These are phyloP conservation scores for Solioccasus polychromus DNA, from an alignment of 768 basidiomycete species.

Conservation along the genomic window DNA sequence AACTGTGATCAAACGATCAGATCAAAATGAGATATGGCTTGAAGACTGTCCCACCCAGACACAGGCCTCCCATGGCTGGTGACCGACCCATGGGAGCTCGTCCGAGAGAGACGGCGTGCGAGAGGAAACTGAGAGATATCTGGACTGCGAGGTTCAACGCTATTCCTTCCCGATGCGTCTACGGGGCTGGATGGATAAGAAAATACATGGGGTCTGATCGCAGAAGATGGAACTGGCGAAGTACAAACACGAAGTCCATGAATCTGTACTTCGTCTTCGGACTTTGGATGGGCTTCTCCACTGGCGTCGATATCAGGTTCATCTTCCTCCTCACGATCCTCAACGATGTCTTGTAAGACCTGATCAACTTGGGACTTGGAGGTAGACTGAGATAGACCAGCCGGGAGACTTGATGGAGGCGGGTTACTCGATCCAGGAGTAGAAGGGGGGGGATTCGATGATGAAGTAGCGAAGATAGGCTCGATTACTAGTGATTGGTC, in stretches of 20 bases:
- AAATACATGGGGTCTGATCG: conserved; percentile 25
- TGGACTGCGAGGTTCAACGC: conserved; percentile 25
- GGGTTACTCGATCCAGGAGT: conserved; percentile 28
- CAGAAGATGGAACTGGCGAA: conserved; percentile 31
- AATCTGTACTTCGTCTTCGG: conserved; percentile 37
- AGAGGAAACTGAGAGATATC: conserved; percentile 18
- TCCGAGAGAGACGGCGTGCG: conserved; percentile 22
- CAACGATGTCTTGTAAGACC: conserved; percentile 54
- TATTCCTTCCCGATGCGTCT: conserved; percentile 18
- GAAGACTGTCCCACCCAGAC: conserved; percentile 17
- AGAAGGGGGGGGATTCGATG: conserved; percentile 19
- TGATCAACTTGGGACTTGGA: conserved; percentile 27
- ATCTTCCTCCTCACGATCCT: conserved; percentile 50
- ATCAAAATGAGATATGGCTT: not conserved
- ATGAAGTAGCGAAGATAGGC: conserved; percentile 44
- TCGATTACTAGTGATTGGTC: conserved; percentile 40
- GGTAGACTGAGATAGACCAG: conserved; percentile 29
- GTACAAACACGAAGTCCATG: conserved; percentile 60
- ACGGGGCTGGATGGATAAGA: conserved; percentile 23
- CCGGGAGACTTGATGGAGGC: conserved; percentile 38
- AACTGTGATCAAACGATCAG: conserved; percentile 9
- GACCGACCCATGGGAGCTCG: conserved; percentile 26
- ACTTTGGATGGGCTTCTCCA: conserved; percentile 17
- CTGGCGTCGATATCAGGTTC: conserved; percentile 17
- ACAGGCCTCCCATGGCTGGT: conserved; percentile 26